Percentiles rank a stretch among this genome's conserved stretches.
Conservation (phyloP, 148 eudicot species). For the Amaranthus hypochondriacus region DNA sequence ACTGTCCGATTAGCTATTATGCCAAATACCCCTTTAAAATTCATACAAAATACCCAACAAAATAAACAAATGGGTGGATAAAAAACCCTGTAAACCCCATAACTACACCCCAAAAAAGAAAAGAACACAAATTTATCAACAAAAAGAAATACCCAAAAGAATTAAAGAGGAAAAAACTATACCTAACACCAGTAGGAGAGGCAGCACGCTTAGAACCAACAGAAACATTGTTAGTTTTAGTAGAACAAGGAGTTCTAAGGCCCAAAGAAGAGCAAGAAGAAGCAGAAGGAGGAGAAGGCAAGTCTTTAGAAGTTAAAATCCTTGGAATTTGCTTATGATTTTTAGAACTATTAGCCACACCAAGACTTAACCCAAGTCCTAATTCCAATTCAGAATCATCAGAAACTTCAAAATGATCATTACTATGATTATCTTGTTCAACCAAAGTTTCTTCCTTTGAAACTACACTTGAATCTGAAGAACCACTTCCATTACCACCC, state of each 20-base stretch:
- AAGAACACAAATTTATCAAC: background rate
- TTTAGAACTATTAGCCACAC: conserved; percentile 31
- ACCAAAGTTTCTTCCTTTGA: conserved; percentile 37
- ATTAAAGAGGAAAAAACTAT: background rate
- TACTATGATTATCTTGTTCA: conserved; percentile 15
- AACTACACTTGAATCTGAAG: conserved; percentile 42
- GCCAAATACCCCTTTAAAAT: too few relatives aligned
- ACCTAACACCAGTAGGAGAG: conserved; percentile 58
- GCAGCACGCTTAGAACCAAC: conserved; percentile 69
- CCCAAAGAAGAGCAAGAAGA: conserved; percentile 51
- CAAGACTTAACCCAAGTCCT: conserved; percentile 68
- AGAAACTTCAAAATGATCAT: conserved; percentile 45
- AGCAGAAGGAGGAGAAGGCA: conserved; percentile 42
- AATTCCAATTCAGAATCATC: conserved; percentile 62
- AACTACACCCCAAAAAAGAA: background rate
- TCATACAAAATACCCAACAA: too few relatives aligned
- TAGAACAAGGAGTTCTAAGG: conserved; percentile 13
- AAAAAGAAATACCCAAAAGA: background rate
- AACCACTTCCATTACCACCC: conserved; percentile 39
- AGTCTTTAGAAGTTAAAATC: conserved; percentile 60
- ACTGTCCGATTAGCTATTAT: background rate
- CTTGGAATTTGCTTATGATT: conserved; percentile 28
- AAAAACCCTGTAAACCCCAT: too few relatives aligned
- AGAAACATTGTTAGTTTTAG: conserved; percentile 23
- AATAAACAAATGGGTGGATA: too few relatives aligned